Evolutionary conservation across 306 rosid species (phyloP).

Genomic region (Hippophae tibetana): DNA sequence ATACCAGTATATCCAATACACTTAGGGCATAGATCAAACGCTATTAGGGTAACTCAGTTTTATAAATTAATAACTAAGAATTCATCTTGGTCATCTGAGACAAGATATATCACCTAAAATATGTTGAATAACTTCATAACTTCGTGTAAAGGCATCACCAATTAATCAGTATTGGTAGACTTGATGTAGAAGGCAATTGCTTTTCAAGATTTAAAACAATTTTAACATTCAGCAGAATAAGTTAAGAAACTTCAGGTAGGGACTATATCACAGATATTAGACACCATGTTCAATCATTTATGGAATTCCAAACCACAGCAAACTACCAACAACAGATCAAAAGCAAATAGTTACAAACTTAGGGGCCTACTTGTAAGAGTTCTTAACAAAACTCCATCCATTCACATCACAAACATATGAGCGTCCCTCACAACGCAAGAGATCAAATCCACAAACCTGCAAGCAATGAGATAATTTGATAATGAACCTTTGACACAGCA

Average conservation of each 20-base stretch:
- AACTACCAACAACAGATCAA: conserved; percentile 8
- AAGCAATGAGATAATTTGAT: conserved; percentile 18
- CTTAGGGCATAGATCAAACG: background rate
- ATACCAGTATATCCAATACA: background rate
- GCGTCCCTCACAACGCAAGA: conserved; percentile 84
- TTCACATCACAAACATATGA: conserved; percentile 98
- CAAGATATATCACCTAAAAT: too few species aligned
- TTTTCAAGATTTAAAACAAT: background rate
- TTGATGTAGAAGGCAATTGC: background rate
- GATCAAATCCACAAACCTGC: conserved; percentile 99
- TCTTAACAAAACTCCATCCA: conserved; percentile 99
- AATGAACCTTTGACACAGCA: conserved; percentile 13
- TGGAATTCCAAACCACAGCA: conserved; percentile 12
- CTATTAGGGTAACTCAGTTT: background rate
- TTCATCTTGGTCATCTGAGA: too few species aligned
- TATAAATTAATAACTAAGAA: background rate
- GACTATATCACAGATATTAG: too few species aligned
- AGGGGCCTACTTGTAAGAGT: conserved; percentile 71
- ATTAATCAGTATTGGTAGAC: too few species aligned
- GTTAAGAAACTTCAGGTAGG: too few species aligned
- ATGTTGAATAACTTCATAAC: too few species aligned
- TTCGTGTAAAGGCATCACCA: too few species aligned
- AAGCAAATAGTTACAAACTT: conserved; percentile 10
- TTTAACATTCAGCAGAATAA: background rate
- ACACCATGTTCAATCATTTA: too few species aligned